Base-by-base conservation (phyloP, 352 stramenopile species). In the Globisporangium ultimum region DNA sequence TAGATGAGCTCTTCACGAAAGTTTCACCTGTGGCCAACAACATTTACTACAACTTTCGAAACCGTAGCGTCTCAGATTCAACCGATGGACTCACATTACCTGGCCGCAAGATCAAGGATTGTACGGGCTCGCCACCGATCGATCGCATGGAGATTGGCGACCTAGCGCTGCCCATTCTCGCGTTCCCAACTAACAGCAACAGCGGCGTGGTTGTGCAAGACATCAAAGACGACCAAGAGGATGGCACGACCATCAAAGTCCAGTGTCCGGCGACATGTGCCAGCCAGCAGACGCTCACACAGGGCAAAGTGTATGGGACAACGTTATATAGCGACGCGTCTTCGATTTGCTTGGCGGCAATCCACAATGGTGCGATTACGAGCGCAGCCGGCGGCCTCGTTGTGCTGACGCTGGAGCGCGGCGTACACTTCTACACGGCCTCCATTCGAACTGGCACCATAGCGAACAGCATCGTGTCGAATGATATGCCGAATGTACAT, bases 31-130 rank as follows among this genome's bases (percentile, higher is more conserved):
- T 67, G 38, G 63, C 63, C 46, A 88, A 93, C 73, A 97, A 99
- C 60, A 87, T 98, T 22, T 93, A 97, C 58, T 98, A 98, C 76
- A 98, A 98, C 71, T 93, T 85, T 48, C 64, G 72, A 0, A 74
- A 87, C 38, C 80, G 82, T 4, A 40, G 62, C 17, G 58, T 72
- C 12, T 34, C 34, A 12, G 66, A 89, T 54, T 60, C 76, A 17
- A 67, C 89, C 13, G 59, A 79, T 54, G 68, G 72, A 51, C 49
- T 60, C 56, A 79, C 74, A 64, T 20, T 92, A 48, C 62, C 67
- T 61, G 68, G 90, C 68, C 62, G 91, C 43, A 84, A 66, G 14
- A 76, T 97, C 36, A 95, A 97, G 53, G 84, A 96, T 49, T 99
- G 96, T 70, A 88, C 96, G 3, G 95, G 93, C 3, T 87, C 87